Evolutionary conservation across 1,284 basidiomycete genomes (phyloP), one percentile per base, ranked within the genome.

Genomic region (Volvariella surrecta): DNA sequence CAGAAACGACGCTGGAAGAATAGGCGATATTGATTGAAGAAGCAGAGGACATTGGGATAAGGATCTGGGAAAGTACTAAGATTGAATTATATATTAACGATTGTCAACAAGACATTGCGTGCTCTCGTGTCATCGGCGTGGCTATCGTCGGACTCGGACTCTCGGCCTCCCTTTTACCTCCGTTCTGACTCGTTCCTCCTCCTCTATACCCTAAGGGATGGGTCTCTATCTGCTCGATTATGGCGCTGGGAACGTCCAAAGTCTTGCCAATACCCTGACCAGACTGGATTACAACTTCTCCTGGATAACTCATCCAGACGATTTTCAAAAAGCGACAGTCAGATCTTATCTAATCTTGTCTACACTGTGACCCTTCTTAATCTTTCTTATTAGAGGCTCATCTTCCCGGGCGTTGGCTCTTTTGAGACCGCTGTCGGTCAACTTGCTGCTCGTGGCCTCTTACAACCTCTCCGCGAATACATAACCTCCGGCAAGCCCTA

Each of bases 331-430:
- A 57, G 93, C 93, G 41, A 84, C 92, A 45, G 94, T 96, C 61
- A 71, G 92, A 78, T 38, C 20, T 40, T 42, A 41, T 10, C 32
- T 34, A 28, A 37, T 37, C 42, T 50, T 54, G 39, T n/a, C n/a
- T n/a, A n/a, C n/a, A 52, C 49, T 47, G 31, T 31, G 6, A 39
- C 43, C 46, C 45, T 48, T 31, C 47, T 45, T 45, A 45, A 42
- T 35, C 22, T 39, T 48, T 45, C 51, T 43, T n/a, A n/a, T n/a
- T 53, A 98, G 95, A 87, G 83, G 64, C 82, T 99, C 57, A 75
- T 99, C 55, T 99, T 99, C 61, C 96, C 96, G 40, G 96, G 96
- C n/a, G 96, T 99, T 35, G 96, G 96, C 19, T 80, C 92, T 4
- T 99, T 98, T 60, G 84, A 86, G 44, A 82, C 85, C 34, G 96